Base-by-base conservation (phyloP, 1,139 yeast genomes). In the Candida pseudoviswanathii region DNA sequence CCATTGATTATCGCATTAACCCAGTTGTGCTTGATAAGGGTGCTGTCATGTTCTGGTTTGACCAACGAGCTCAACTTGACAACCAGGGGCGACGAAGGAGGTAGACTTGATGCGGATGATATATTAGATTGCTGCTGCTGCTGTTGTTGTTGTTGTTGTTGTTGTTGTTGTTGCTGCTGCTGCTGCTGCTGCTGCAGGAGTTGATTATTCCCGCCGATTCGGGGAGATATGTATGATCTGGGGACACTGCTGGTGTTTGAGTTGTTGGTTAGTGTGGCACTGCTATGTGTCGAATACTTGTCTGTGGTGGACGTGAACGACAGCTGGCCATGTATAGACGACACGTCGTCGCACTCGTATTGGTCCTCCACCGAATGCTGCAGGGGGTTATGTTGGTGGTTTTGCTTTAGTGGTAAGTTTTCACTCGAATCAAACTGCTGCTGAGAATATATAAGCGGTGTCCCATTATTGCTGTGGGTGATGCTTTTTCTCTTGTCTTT, bases 1-100 rank as follows among this genome's bases (percentile, higher is more conserved):
- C 73, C 64, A 52, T 71, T 71, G 30, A 69, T 56, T 24, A 73
- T 66, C 25, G 70, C 80, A 60, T 79, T 74, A 38, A 75, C 57
- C 80, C 78, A 80, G 41, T 70, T 70, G 55, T 62, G 78, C 60
- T 73, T 60, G 64, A 68, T 47, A 7, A 61, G 31, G 11, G 59
- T 63, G 26, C 58, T 42, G 54, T 76, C 81, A 54, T 71, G 73
- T 31, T 73, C 78, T 25, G 61, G 62, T 46, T 63, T 62, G 30
- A 68, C 64, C 46, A 76, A 62, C 3, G 63, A 55, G 22, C 49
- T 41, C 27, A 55, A 46, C 29, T 47, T 51, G 11, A 34, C 25
- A 9, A 25, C n/a, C 21, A 25, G 16, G 3, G 38, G 5, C 3
- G 38, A 10, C 5, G 22, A 42, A 3, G 45, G 7, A 11, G 38